phyloP scores from a whole-genome alignment of 2,329 filamentous ascomycete species.

The Endoconidiophora polonica region DNA sequence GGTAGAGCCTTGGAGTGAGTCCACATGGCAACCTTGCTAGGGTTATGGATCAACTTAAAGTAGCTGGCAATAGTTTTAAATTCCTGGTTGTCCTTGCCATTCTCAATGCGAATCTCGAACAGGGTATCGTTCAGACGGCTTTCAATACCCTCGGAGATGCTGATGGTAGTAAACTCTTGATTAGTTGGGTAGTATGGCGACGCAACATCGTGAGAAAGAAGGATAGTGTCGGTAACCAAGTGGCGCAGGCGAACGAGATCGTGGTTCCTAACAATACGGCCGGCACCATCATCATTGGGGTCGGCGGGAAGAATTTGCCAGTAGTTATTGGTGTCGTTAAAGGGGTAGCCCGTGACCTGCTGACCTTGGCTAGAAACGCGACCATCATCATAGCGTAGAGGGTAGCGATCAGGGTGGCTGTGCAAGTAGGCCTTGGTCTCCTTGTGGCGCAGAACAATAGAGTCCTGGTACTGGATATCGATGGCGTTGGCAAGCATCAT shows the following conservation, averaged over 20 bases:
- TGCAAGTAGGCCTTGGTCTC: constrained; percentile 94
- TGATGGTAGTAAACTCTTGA: constrained; percentile 87
- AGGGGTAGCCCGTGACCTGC: constrained; percentile 94
- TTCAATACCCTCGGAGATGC: constrained; percentile 53
- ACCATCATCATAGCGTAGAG: constrained; percentile 89
- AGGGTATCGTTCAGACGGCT: constrained; percentile 72
- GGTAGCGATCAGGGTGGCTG: constrained; percentile 78
- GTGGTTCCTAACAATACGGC: constrained; percentile 59
- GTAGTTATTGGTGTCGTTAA: constrained; percentile 97
- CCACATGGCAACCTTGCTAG: constrained; percentile 98
- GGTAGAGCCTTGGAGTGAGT: constrained; percentile 89
- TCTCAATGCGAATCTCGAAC: constrained; percentile 83
- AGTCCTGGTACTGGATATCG: constrained; percentile 78
- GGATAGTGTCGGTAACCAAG: constrained; percentile 65
- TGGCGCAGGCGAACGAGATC: constrained; percentile 79
- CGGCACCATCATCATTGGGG: constrained; percentile 27
- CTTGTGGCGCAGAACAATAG: constrained; percentile 80
- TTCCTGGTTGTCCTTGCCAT: constrained; percentile 61
- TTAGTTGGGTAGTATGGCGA: constrained; percentile 95
- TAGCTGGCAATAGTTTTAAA: constrained; percentile 84
- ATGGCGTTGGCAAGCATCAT: constrained; percentile 76
- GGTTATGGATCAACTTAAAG: constrained; percentile 90
- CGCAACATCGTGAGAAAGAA: constrained; percentile 90
- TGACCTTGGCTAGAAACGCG: constrained; percentile 95
- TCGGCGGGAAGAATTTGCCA: constrained; percentile 77